Conservation (phyloP, 1,284 basidiomycete species). For the Trametes versicolor region DNA sequence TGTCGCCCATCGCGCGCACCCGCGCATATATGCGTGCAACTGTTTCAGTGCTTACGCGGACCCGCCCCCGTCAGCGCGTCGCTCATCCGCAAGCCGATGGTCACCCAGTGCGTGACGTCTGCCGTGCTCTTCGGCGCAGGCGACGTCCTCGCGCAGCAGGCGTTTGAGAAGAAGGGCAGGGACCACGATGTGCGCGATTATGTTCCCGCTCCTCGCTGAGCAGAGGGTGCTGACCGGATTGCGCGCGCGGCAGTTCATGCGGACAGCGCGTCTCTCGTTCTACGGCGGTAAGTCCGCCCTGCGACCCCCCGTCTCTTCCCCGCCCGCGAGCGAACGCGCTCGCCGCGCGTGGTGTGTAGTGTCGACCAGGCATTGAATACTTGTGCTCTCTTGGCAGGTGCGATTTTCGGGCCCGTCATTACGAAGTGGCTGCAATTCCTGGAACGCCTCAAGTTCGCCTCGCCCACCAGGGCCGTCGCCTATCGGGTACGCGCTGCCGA, state of each 20-base stretch:
- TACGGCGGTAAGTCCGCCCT: conserved; percentile 68
- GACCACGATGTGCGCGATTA: conserved; percentile 71
- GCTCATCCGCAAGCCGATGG: conserved; percentile 70
- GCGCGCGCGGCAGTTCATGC: conserved; percentile 57
- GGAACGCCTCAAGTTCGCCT: conserved; percentile 68
- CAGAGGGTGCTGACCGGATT: background rate
- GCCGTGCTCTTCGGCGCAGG: conserved; percentile 78
- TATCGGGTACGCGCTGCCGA: conserved; percentile 59
- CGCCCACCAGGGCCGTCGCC: conserved; percentile 62
- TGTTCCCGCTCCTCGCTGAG: background rate
- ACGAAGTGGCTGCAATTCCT: conserved; percentile 79
- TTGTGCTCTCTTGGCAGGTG: conserved; percentile 51
- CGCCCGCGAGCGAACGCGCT: background rate
- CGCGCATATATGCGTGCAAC: background rate
- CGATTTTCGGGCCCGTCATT: conserved; percentile 75
- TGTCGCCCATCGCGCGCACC: background rate
- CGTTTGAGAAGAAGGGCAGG: conserved; percentile 71
- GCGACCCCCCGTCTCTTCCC: background rate
- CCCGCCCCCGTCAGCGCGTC: conserved; percentile 54
- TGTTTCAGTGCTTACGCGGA: background rate
- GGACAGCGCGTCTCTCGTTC: conserved; percentile 77
- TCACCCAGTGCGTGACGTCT: conserved; percentile 72
- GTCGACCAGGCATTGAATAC: no score
- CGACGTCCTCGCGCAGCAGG: conserved; percentile 88
- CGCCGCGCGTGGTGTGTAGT: background rate